A percentile compares a stretch with the other conserved stretches of the same genome.
Evolutionary conservation across 257 asterid genomes (phyloP).

Genomic region (Solanum arcanum): DNA sequence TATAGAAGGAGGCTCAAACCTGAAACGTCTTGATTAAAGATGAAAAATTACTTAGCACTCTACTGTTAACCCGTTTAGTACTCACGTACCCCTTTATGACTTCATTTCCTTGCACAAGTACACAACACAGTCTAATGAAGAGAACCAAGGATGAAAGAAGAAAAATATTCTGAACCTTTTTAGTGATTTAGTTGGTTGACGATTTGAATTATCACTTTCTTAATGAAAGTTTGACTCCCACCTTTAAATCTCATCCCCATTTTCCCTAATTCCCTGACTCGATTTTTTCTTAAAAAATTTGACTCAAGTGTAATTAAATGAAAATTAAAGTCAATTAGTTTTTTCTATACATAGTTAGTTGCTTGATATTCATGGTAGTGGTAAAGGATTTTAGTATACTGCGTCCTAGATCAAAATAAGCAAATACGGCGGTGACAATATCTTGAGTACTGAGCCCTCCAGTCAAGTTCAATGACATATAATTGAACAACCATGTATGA

Average conservation of each 20-base stretch:
- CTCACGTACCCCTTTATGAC: background rate
- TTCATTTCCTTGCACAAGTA: background rate
- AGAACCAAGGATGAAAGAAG: background rate
- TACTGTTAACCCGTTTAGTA: too few relatives aligned
- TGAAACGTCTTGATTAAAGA: too few relatives aligned
- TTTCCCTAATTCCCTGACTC: background rate
- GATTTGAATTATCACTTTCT: background rate
- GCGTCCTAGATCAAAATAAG: background rate
- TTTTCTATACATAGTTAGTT: background rate
- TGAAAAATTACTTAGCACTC: too few relatives aligned
- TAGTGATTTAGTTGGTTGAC: background rate
- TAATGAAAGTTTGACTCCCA: background rate
- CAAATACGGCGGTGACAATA: background rate
- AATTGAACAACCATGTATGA: constrained; percentile 3
- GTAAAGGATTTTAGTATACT: background rate
- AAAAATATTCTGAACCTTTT: background rate
- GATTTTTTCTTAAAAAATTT: background rate
- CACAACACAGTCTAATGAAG: background rate
- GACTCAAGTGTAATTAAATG: background rate
- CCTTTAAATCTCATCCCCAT: background rate
- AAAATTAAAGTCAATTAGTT: background rate
- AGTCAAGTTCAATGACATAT: background rate
- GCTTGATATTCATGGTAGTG: background rate
- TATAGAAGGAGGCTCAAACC: too few relatives aligned
- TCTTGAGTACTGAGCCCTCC: background rate